Evolutionary conservation across 1,284 basidiomycete genomes (phyloP), one percentile per base, ranked within the genome.

Genomic region (Cryptococcus deneoformans): DNA sequence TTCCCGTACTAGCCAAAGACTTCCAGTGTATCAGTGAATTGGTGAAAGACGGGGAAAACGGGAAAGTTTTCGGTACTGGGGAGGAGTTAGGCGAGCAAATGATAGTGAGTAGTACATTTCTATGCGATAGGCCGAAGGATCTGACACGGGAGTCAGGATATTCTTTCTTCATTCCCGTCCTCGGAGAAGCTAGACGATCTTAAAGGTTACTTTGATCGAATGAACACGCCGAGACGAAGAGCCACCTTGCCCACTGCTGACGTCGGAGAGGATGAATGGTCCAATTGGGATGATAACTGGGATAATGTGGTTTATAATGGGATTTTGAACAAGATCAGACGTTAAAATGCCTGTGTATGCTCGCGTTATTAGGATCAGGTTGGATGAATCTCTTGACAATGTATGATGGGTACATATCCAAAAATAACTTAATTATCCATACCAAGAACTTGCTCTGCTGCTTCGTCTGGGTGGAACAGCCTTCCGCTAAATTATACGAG

Each of bases 1-100:
- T 97, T 52, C 94, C 94, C 0, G 96, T 98, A 4, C 89, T 94
- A 62, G 94, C 96, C 0, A 81, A 93, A 7, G 82, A 87, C 46
- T 99, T 97, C 72, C 80, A 82, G 42, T 96, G 94, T 73, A 80
- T 99, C 36, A 76, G 84, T 56, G 95, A 99, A 77, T 84, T 99
- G 16, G 89, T 99, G 11, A 85, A 86, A 65, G 83, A 92, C 53
- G 86, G 87, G 2, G 77, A 83, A 64, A 98, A 97, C 68, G 94
- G 94, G 0, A 81, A 87, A 8, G 79, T 90, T 1, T 98, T 99
- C 76, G 77, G 81, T 53, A 81, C 83, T 51, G 85, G 88, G 0
- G 74, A 79, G 16, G 84, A 92, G 63, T 80, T 99, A 24, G 86
- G 87, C 0, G 68, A 80, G 20, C 88, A 90, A 63, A 71, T 97